Conservation (phyloP, 176 grass and related monocot genomes). For the Musa schizocarpa region DNA sequence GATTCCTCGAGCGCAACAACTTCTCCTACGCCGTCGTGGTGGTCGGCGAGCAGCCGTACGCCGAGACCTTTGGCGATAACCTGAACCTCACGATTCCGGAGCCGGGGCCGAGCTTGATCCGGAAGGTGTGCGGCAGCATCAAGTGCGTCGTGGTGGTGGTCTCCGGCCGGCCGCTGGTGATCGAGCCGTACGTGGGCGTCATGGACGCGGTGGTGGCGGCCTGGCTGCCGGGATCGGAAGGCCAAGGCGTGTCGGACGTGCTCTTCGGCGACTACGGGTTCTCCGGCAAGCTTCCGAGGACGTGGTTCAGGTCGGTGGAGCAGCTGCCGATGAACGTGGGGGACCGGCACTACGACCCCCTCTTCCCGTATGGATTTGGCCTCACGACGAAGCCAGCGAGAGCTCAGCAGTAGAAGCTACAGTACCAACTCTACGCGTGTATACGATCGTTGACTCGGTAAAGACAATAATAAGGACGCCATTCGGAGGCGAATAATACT, state of each 20-base stretch:
- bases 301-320: conserved; percentile 74
- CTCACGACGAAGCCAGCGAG: conserved; percentile 42
- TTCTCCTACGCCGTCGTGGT: conserved; percentile 65
- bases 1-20: conserved; percentile 51
- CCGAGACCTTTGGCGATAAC: conserved; percentile 68
- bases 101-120: conserved; percentile 56
- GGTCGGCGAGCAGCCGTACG: conserved; percentile 68
- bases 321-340: conserved; percentile 84
- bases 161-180: conserved; percentile 67
- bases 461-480: too few species aligned
- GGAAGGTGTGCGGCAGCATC: conserved; percentile 44
- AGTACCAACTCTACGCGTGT: too few species aligned
- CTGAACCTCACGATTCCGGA: conserved; percentile 59
- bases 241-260: conserved; percentile 70
- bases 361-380: conserved; percentile 76
- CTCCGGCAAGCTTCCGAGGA: conserved; percentile 52
- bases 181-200: conserved; percentile 55
- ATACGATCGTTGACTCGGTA: too few species aligned
- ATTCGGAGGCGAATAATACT: too few species aligned
- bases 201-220: conserved; percentile 88
- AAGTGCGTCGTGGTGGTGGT: conserved; percentile 68
- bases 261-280: conserved; percentile 81
- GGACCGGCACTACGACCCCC: conserved; percentile 66
- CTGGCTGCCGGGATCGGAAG: conserved; percentile 85
- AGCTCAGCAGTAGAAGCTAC: background rate